Percentiles rank a stretch among this genome's conserved stretches.
Conservation (phyloP, 2,329 filamentous ascomycete genomes). For the Lasiodiplodia hormozganensis region DNA sequence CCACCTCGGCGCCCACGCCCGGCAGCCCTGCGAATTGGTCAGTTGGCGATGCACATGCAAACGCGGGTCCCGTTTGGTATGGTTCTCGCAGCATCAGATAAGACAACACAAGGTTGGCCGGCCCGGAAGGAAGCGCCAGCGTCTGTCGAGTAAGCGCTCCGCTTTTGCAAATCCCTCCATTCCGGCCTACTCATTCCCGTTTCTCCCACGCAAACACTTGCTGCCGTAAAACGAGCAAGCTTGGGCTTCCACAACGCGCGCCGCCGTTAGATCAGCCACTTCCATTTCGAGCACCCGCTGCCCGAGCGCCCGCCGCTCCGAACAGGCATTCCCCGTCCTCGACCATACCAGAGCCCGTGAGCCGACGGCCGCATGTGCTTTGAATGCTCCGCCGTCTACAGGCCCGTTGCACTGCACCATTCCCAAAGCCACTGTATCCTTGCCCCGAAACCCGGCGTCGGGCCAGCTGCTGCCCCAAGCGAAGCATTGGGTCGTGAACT, state of each 20-base stretch:
- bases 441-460: neutral
- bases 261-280: neutral
- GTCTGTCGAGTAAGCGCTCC: conserved; percentile 12
- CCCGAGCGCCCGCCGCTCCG: neutral
- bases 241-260: conserved; percentile 12
- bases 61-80: neutral
- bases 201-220: neutral
- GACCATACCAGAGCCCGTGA: neutral
- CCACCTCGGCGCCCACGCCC: neutral
- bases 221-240: neutral
- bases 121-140: conserved; percentile 14
- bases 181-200: conserved; percentile 15
- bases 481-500: conserved; percentile 24
- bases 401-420: neutral
- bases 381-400: neutral
- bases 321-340: too few relatives aligned
- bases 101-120: conserved; percentile 19
- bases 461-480: conserved; percentile 21
- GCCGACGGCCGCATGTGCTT: neutral
- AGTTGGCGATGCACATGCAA: conserved; percentile 12
- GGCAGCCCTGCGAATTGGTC: neutral
- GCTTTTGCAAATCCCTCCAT: conserved; percentile 21
- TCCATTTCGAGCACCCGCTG: neutral
- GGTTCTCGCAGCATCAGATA: neutral
- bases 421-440: conserved; percentile 13